Evolutionary conservation across 768 basidiomycete species (phyloP).

Genomic region (Amanita jacksonii): DNA sequence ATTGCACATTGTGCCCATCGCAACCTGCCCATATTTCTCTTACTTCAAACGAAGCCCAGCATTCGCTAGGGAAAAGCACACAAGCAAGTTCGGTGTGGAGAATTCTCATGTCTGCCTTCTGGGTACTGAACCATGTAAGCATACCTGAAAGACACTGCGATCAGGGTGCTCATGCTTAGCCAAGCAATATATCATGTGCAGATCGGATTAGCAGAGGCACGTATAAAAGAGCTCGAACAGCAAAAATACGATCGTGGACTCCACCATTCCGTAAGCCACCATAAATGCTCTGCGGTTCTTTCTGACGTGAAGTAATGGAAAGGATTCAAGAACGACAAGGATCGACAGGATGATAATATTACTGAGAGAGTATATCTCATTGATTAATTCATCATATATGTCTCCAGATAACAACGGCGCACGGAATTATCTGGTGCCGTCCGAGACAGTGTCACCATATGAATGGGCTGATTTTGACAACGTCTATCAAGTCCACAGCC

Average conservation of each 20-base stretch:
- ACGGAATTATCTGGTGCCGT: conserved; percentile 54
- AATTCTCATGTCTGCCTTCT: conserved; percentile 74
- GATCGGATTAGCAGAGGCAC: not conserved
- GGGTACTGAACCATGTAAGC: conserved; percentile 60
- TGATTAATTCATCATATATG: conserved; percentile 33
- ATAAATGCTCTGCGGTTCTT: not conserved
- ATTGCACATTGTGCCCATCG: conserved; percentile 62
- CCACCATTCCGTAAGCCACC: not conserved
- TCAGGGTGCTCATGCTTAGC: not conserved
- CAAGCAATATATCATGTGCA: conserved; percentile 5
- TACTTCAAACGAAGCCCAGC: conserved; percentile 61
- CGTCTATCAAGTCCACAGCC: conserved; percentile 86
- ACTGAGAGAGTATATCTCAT: conserved; percentile 50
- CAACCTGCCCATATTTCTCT: conserved; percentile 73
- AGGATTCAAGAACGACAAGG: not conserved
- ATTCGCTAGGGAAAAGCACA: conserved; percentile 29
- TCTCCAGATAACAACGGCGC: conserved; percentile 20
- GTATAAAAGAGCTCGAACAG: conserved; percentile 3
- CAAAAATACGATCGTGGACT: not conserved
- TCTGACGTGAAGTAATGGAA: not conserved
- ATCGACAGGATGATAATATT: conserved; percentile 41
- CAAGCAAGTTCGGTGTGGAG: conserved; percentile 82
- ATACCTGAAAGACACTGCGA: not conserved
- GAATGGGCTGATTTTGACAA: conserved; percentile 83
- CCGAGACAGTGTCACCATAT: conserved; percentile 53